These are phyloP conservation scores for Oligophagozyma castellii DNA, from an alignment of 1,139 yeast genomes.

Conservation along the genomic window DNA sequence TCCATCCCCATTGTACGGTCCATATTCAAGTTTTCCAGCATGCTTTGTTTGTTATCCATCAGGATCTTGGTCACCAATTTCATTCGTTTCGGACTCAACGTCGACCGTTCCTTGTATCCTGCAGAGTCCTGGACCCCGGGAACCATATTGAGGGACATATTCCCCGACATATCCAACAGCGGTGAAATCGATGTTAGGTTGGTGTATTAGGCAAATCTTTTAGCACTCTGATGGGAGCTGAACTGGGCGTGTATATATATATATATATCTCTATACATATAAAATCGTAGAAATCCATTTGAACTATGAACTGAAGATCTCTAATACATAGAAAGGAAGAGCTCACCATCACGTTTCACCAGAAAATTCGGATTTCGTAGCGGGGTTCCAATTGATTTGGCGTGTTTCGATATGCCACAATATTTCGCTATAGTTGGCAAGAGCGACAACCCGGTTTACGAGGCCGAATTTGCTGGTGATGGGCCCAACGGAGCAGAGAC, in stretches of 20 bases:
- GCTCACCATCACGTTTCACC: no score
- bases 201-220: no score
- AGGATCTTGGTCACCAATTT: constrained; percentile 16
- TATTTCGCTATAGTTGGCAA: constrained; percentile 85
- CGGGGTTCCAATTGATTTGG: no score
- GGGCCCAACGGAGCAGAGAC: constrained; percentile 13
- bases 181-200: no score
- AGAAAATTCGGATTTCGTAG: no score
- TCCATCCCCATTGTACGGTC: constrained; percentile 3
- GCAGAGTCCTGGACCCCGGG: neutral
- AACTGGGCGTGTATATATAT: neutral
- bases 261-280: no score
- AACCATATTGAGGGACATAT: neutral
- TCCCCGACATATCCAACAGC: no score
- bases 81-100: constrained; percentile 9
- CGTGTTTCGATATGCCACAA: constrained; percentile 63
- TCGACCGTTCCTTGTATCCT: no score
- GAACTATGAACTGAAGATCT: no score
- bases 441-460: constrained; percentile 74
- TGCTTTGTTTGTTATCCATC: constrained; percentile 17
- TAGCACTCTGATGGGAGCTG: no score
- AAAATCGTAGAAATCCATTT: no score
- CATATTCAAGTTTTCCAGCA: constrained; percentile 22
- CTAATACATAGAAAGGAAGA: no score
- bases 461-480: constrained; percentile 49